phyloP scores from a whole-genome alignment of 257 asterid species.

The Oldenlandia corymbosa region DNA sequence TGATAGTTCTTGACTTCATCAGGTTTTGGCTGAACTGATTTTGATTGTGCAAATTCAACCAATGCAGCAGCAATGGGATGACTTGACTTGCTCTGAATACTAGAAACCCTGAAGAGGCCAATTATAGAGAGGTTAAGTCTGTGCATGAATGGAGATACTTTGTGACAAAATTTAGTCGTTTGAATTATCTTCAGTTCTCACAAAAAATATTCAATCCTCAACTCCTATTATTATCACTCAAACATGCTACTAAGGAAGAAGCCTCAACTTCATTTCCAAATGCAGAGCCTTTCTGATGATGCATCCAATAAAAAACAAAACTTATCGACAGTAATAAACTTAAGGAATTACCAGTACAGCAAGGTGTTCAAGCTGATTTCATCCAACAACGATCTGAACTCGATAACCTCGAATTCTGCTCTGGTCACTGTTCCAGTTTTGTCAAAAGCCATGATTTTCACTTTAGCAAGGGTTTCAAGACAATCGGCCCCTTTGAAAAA shows the following conservation, averaged over 20 bases:
- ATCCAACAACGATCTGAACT: constrained; percentile 49
- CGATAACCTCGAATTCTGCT: constrained; percentile 68
- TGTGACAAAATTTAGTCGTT: too few relatives aligned
- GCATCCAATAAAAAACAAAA: too few relatives aligned
- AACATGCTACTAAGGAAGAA: too few relatives aligned
- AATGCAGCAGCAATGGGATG: constrained; percentile 89
- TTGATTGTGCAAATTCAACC: constrained; percentile 44
- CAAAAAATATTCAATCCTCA: too few relatives aligned
- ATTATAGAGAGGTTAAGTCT: too few relatives aligned
- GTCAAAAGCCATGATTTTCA: constrained; percentile 79
- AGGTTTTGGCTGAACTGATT: constrained; percentile 51
- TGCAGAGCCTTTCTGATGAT: too few relatives aligned
- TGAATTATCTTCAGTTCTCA: too few relatives aligned
- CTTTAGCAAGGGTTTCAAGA: constrained; percentile 62
- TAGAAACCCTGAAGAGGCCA: constrained; percentile 79
- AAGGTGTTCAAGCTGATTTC: constrained; percentile 34
- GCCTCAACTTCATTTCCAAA: too few relatives aligned
- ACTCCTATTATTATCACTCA: too few relatives aligned
- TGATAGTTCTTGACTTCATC: constrained; percentile 54
- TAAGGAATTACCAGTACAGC: constrained; percentile 59
- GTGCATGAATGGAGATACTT: too few relatives aligned
- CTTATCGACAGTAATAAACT: too few relatives aligned
- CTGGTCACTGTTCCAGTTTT: constrained; percentile 87
- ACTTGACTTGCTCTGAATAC: constrained; percentile 80
- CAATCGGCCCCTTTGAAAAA: constrained; percentile 79